A percentile compares a stretch with the other conserved stretches of the same genome.
Evolutionary conservation across 2,329 filamentous ascomycete species (phyloP).

Genomic region (Didymella sp.): DNA sequence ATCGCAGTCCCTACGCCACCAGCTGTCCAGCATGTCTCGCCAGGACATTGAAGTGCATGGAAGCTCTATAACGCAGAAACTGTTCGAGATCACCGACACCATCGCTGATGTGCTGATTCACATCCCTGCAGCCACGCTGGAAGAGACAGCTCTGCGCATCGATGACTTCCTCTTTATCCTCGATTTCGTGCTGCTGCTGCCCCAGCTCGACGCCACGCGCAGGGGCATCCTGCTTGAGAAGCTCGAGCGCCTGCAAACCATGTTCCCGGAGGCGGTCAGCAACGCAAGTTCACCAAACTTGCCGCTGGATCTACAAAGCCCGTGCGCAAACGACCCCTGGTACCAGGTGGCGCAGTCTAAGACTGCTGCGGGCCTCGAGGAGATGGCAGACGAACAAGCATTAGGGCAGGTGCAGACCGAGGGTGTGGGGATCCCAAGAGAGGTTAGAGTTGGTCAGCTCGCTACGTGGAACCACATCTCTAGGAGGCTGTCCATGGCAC

Average conservation of each 20-base stretch:
- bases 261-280: slow-evolving; percentile 47
- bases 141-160: slow-evolving; percentile 58
- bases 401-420: slow-evolving; percentile 10
- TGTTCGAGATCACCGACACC: slow-evolving; percentile 67
- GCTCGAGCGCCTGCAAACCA: slow-evolving; percentile 46
- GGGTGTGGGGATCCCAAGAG: slow-evolving; percentile 21
- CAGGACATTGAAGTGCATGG: slow-evolving; percentile 63
- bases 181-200: slow-evolving; percentile 59
- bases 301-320: slow-evolving; percentile 39
- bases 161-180: slow-evolving; percentile 63
- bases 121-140: slow-evolving; percentile 55
- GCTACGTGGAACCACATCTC: slow-evolving; percentile 47
- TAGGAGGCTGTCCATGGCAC: slow-evolving; percentile 37
- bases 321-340: slow-evolving; percentile 43
- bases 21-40: slow-evolving; percentile 52
- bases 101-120: slow-evolving; percentile 65
- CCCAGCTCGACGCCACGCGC: slow-evolving; percentile 56
- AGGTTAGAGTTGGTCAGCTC: slow-evolving; percentile 29
- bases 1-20: slow-evolving; percentile 53
- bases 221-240: slow-evolving; percentile 55
- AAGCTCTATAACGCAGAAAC: slow-evolving; percentile 63
- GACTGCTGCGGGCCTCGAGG: slow-evolving; percentile 37
- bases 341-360: slow-evolving; percentile 45
- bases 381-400: slow-evolving; percentile 25
- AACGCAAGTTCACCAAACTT: slow-evolving; percentile 42